phyloP scores from a whole-genome alignment of 1,139 yeast genomes.

The Nadsonia starkeyi-henricii region DNA sequence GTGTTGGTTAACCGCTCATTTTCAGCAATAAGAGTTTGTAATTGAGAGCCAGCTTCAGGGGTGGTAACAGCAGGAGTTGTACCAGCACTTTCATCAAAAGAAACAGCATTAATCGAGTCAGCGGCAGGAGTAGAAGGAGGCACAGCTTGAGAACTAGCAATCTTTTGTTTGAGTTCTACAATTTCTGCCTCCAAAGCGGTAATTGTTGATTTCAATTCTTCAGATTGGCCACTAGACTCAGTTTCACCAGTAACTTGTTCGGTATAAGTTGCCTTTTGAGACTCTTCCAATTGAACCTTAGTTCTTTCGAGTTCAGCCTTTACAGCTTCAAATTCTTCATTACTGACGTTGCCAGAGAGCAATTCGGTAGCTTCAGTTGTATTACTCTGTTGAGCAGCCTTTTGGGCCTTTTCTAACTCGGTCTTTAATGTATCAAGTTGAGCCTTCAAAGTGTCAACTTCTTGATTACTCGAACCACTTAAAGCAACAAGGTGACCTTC shows the following conservation, averaged over 20 bases:
- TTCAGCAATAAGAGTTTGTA: neutral
- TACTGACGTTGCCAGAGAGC: constrained; percentile 21
- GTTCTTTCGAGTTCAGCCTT: constrained; percentile 16
- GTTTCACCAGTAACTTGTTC: neutral
- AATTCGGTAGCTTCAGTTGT: too few species aligned
- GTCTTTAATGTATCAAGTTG: neutral
- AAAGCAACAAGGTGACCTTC: constrained; percentile 8
- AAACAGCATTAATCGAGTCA: neutral
- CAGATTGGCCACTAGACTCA: neutral
- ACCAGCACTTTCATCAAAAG: neutral
- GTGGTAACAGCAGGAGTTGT: constrained; percentile 2
- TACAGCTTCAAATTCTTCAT: constrained; percentile 19
- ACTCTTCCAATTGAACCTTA: constrained; percentile 5
- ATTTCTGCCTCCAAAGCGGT: constrained; percentile 7
- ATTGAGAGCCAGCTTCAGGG: neutral
- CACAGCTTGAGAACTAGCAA: neutral
- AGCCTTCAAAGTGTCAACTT: constrained; percentile 11
- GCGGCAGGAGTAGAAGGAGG: constrained; percentile 4
- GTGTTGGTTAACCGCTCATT: neutral
- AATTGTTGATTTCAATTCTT: constrained; percentile 7
- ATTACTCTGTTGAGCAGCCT: constrained; percentile 17
- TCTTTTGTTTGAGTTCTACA: constrained; percentile 3
- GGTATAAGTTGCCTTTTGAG: neutral
- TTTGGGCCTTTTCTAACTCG: constrained; percentile 22
- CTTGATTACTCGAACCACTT: constrained; percentile 20